These are phyloP conservation scores for Wickerhamomyces ciferrii DNA, from an alignment of 805 yeast genomes.

Conservation along the genomic window DNA sequence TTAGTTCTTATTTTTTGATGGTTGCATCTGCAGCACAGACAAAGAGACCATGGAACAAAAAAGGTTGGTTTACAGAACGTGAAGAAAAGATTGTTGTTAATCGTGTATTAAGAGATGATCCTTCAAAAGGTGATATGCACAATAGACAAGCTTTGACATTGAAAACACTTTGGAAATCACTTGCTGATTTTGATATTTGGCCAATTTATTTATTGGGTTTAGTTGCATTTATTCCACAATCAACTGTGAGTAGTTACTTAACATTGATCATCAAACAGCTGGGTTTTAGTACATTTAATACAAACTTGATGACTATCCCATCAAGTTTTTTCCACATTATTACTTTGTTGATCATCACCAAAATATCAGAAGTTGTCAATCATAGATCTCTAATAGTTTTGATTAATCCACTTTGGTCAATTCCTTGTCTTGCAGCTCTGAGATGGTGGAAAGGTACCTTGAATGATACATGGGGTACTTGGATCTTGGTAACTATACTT, in stretches of 20 bases:
- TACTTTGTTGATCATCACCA: slow-evolving; percentile 29
- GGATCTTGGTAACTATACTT: slow-evolving; percentile 25
- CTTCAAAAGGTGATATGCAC: slow-evolving; percentile 63
- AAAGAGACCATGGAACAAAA: slow-evolving; percentile 39
- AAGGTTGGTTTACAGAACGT: slow-evolving; percentile 48
- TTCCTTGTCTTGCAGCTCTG: slow-evolving; percentile 27
- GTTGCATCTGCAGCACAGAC: slow-evolving; percentile 56
- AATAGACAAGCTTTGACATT: slow-evolving; percentile 47
- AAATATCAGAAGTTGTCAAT: slow-evolving; percentile 28
- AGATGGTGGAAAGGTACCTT: slow-evolving; percentile 36
- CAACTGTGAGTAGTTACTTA: slow-evolving; percentile 34
- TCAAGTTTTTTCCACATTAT: slow-evolving; percentile 34
- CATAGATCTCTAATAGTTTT: slow-evolving; percentile 23
- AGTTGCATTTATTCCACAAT: slow-evolving; percentile 30
- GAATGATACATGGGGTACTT: slow-evolving; percentile 33
- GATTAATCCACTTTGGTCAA: slow-evolving; percentile 26
- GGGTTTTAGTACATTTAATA: slow-evolving; percentile 47
- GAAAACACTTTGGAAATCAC: slow-evolving; percentile 31
- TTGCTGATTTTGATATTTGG: slow-evolving; percentile 50
- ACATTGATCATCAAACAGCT: slow-evolving; percentile 40
- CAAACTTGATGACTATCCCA: slow-evolving; percentile 50
- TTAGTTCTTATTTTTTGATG: slow-evolving; percentile 41
- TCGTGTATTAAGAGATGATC: slow-evolving; percentile 58
- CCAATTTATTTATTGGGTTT: slow-evolving; percentile 49
- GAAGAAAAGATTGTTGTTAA: slow-evolving; percentile 58